Evolutionary conservation across 164 flowering plant genomes (phyloP).

Genomic region (Warburgia ugandensis): DNA sequence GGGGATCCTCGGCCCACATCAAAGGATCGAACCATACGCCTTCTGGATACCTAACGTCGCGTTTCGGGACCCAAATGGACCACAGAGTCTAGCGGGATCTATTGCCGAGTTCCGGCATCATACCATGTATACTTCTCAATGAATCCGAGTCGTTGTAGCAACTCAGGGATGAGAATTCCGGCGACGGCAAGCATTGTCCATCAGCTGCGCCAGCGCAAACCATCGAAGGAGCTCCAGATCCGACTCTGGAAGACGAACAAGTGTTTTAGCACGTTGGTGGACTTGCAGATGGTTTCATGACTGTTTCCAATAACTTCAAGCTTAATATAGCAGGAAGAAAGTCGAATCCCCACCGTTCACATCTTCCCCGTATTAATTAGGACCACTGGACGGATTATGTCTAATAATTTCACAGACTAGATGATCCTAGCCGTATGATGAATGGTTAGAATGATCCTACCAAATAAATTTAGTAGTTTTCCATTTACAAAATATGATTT

Average conservation of each 20-base stretch:
- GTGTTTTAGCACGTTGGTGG: too few relatives aligned
- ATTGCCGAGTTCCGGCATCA: conserved; percentile 61
- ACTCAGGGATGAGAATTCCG: conserved; percentile 81
- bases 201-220: conserved; percentile 82
- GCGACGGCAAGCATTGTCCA: conserved; percentile 96
- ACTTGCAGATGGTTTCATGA: not conserved
- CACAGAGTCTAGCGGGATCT: conserved; percentile 56
- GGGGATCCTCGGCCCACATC: conserved; percentile 93
- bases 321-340: too few relatives aligned
- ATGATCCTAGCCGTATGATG: too few relatives aligned
- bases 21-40: conserved; percentile 82
- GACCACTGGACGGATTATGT: too few relatives aligned
- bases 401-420: too few relatives aligned
- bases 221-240: conserved; percentile 69
- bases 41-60: conserved; percentile 91
- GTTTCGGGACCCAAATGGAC: conserved; percentile 53
- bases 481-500: too few relatives aligned
- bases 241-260: conserved; percentile 38
- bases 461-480: too few relatives aligned
- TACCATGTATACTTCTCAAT: conserved; percentile 71
- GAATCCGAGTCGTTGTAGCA: conserved; percentile 51
- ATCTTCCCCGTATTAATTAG: too few relatives aligned
- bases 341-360: too few relatives aligned
- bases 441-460: too few relatives aligned
- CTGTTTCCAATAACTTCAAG: too few relatives aligned